A percentile compares a stretch with the other conserved stretches of the same genome.
phyloP scores from a whole-genome alignment of 2,329 filamentous ascomycete genomes.

The Calycina herbarum region DNA sequence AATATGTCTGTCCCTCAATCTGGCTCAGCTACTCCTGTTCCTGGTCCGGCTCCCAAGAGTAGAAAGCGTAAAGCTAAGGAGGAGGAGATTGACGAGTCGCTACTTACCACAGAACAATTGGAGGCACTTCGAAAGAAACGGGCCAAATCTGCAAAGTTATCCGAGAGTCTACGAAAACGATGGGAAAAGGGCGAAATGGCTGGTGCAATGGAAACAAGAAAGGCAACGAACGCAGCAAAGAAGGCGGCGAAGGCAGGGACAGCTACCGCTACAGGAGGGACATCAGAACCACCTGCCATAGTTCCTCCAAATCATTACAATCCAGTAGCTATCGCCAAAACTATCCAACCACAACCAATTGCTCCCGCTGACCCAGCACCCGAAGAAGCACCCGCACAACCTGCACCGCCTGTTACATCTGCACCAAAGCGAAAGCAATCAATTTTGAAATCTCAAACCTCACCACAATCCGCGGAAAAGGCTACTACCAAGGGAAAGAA shows the following conservation, averaged over 20 bases:
- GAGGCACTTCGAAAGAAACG: slow-evolving; percentile 19
- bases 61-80: slow-evolving; percentile 20
- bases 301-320: slow-evolving; percentile 1
- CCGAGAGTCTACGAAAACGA: slow-evolving; percentile 36
- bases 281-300: background rate
- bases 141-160: slow-evolving; percentile 19
- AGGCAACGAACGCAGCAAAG: slow-evolving; percentile 59
- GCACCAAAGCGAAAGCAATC: slow-evolving; percentile 11
- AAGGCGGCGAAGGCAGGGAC: slow-evolving; percentile 41
- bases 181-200: slow-evolving; percentile 63
- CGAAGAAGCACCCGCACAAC: background rate
- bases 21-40: background rate
- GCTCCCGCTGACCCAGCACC: background rate
- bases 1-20: background rate
- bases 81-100: slow-evolving; percentile 15
- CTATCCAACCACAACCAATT: slow-evolving; percentile 3
- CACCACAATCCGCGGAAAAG: slow-evolving; percentile 2
- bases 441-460: background rate
- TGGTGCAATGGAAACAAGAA: slow-evolving; percentile 59
- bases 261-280: background rate
- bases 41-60: slow-evolving; percentile 10
- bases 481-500: slow-evolving; percentile 11
- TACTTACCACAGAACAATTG: slow-evolving; percentile 9
- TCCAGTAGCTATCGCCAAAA: background rate
- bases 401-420: background rate